Conservation (phyloP, 495 filamentous ascomycete genomes). For the Penicillium cinerascens region DNA sequence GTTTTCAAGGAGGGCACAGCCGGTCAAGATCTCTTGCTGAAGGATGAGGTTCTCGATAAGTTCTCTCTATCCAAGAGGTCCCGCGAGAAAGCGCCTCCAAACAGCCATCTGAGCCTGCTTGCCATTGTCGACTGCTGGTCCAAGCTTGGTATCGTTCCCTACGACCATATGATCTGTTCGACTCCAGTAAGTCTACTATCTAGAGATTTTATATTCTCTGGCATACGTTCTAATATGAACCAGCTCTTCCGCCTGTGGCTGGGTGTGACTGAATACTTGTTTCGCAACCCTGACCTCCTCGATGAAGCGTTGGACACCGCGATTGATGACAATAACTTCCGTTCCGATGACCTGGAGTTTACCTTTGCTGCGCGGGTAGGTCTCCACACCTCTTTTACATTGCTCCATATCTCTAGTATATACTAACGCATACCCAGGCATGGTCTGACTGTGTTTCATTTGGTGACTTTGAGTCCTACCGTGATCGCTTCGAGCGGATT, state of each 20-base stretch:
- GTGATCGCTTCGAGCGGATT: constrained; percentile 81
- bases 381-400: neutral
- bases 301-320: constrained; percentile 84
- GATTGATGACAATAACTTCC: constrained; percentile 81
- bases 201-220: neutral
- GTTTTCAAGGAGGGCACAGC: constrained; percentile 65
- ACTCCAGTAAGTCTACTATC: constrained; percentile 62
- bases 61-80: constrained; percentile 71
- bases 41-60: constrained; percentile 79
- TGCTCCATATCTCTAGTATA: neutral
- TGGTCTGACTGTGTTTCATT: constrained; percentile 93
- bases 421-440: constrained; percentile 44
- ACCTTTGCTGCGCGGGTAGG: constrained; percentile 85
- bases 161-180: constrained; percentile 99
- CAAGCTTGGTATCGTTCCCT: constrained; percentile 86
- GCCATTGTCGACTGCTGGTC: constrained; percentile 99
- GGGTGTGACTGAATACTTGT: constrained; percentile 94
- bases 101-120: constrained; percentile 88
- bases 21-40: constrained; percentile 65
- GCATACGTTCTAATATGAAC: constrained; percentile 12
- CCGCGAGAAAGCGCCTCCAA: constrained; percentile 63
- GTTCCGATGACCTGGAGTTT: constrained; percentile 91
- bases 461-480: constrained; percentile 86
- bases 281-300: constrained; percentile 77
- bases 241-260: constrained; percentile 95